Conservation (phyloP, 805 yeast genomes). For the Wickerhamiella azyma region DNA sequence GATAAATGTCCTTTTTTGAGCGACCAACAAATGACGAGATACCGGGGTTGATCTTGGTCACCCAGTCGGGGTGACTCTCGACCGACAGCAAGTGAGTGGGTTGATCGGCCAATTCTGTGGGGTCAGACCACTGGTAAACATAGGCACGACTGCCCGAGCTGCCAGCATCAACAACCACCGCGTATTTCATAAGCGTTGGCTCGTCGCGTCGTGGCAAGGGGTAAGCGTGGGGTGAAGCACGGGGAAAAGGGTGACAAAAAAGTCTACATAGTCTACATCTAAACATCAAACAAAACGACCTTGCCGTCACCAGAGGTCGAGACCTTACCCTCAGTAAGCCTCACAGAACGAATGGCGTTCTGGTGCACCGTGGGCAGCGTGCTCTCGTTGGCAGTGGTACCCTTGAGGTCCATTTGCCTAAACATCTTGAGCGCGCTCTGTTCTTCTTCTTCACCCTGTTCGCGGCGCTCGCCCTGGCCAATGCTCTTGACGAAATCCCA, state of each 20-base stretch:
- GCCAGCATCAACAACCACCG: conserved; percentile 88
- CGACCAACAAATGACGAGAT: conserved; percentile 52
- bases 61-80: conserved; percentile 53
- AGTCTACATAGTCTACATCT: too few relatives aligned
- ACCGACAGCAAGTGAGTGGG: conserved; percentile 53
- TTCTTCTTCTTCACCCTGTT: conserved; percentile 38
- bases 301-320: conserved; percentile 86
- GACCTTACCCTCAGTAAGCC: conserved; percentile 45
- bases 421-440: conserved; percentile 66
- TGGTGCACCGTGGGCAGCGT: conserved; percentile 71
- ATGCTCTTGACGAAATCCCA: conserved; percentile 48
- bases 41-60: conserved; percentile 66
- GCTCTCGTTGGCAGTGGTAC: conserved; percentile 40
- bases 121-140: conserved; percentile 66
- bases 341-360: conserved; percentile 63
- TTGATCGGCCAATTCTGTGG: conserved; percentile 25
- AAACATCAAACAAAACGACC: conserved; percentile 60
- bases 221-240: too few relatives aligned
- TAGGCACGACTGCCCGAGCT: conserved; percentile 88
- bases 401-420: conserved; percentile 89
- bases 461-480: conserved; percentile 39
- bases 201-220: neutral
- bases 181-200: conserved; percentile 34
- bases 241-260: too few relatives aligned
- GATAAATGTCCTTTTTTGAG: conserved; percentile 45